A percentile compares a stretch with the other conserved stretches of the same genome.
phyloP scores from a whole-genome alignment of 768 basidiomycete species.

The Albatrellus ellisii region DNA sequence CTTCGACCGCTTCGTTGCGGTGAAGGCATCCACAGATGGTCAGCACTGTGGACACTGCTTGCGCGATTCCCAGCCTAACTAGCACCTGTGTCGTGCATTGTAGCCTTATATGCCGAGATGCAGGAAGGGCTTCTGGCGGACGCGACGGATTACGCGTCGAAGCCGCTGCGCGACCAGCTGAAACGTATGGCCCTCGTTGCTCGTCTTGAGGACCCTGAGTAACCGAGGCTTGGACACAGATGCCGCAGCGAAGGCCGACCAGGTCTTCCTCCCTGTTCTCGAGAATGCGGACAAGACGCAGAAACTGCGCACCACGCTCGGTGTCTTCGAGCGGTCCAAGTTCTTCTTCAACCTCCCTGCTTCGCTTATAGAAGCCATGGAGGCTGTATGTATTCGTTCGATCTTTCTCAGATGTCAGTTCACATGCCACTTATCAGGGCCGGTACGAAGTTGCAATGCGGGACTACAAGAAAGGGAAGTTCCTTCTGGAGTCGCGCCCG shows the following conservation, averaged over 20 bases:
- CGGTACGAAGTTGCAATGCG: conserved; percentile 89
- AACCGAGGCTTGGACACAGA: conserved; percentile 29
- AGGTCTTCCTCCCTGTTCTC: conserved; percentile 90
- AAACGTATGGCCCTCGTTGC: conserved; percentile 44
- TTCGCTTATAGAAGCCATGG: conserved; percentile 76
- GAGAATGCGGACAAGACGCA: conserved; percentile 94
- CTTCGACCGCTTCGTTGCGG: conserved; percentile 94
- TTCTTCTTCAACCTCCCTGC: conserved; percentile 99
- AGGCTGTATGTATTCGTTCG: conserved; percentile 46
- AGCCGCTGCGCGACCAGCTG: conserved; percentile 68
- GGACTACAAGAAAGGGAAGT: conserved; percentile 95
- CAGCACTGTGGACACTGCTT: no score
- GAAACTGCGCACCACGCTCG: conserved; percentile 82
- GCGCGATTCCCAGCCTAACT: not conserved
- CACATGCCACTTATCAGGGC: conserved; percentile 56
- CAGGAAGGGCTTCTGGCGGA: conserved; percentile 71
- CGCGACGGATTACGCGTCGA: conserved; percentile 70
- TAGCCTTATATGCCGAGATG: conserved; percentile 90
- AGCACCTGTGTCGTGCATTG: not conserved
- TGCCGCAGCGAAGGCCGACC: conserved; percentile 86
- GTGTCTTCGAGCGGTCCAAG: conserved; percentile 92
- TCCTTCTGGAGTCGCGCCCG: conserved; percentile 80
- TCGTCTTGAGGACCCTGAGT: not conserved
- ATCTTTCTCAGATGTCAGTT: conserved; percentile 1
- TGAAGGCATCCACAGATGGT: conserved; percentile 96